phyloP scores from a whole-genome alignment of 805 yeast species.

The Isabelozyma rhagii region DNA sequence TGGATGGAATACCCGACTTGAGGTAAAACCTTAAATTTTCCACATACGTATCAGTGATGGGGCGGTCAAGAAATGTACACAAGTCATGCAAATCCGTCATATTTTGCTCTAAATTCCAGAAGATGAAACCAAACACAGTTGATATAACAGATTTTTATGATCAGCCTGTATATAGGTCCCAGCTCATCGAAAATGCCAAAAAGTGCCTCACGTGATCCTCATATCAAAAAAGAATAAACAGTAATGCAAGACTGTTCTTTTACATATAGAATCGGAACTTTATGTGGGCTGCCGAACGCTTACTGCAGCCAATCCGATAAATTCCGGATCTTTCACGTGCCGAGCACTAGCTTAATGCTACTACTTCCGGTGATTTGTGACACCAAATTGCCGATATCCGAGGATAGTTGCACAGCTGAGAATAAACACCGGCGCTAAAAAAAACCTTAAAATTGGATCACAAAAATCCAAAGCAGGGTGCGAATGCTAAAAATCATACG shows the following conservation, averaged over 20 bases:
- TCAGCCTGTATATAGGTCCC: no score
- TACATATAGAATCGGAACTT: background rate
- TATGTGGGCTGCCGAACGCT: background rate
- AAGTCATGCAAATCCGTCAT: slow-evolving; percentile 74
- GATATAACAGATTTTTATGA: no score
- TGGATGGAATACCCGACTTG: slow-evolving; percentile 71
- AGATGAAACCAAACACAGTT: no score
- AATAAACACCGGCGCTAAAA: background rate
- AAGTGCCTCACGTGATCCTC: background rate
- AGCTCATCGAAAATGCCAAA: no score
- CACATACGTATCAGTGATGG: slow-evolving; percentile 48
- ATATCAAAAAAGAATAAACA: no score
- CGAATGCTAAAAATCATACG: background rate
- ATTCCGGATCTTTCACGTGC: background rate
- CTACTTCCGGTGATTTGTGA: no score
- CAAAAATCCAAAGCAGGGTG: background rate
- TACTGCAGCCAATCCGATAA: background rate
- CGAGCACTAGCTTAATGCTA: background rate
- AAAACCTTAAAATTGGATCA: background rate
- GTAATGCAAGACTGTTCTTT: no score
- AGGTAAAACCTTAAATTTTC: slow-evolving; percentile 45
- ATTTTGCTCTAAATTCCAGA: no score
- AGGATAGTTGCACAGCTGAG: background rate
- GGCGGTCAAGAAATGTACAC: slow-evolving; percentile 48
- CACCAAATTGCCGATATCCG: no score